phyloP scores from a whole-genome alignment of 2,329 filamentous ascomycete species.

The Calonectria hongkongensis region DNA sequence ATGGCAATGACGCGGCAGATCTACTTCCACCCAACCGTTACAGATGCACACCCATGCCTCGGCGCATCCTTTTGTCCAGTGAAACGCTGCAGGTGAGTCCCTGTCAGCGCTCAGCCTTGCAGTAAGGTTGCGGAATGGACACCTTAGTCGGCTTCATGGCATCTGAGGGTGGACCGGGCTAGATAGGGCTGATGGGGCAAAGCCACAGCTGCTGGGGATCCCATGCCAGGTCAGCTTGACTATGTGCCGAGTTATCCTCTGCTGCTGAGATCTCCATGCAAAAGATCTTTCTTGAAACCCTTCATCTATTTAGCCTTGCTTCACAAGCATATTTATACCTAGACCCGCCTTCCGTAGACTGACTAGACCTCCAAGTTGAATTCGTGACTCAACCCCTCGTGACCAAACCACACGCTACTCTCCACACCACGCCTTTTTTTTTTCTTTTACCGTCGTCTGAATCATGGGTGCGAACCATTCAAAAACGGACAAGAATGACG shows the following conservation, averaged over 20 bases:
- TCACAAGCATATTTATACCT: constrained; percentile 10
- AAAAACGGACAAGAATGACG: constrained; percentile 24
- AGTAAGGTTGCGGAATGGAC: background rate
- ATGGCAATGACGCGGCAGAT: constrained; percentile 9
- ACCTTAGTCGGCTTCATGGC: constrained; percentile 10
- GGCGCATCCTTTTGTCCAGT: background rate
- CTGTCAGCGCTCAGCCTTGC: constrained; percentile 1
- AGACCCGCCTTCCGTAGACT: background rate
- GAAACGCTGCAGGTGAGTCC: background rate
- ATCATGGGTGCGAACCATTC: constrained; percentile 29
- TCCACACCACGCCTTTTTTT: background rate
- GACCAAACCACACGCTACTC: background rate
- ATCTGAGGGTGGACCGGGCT: background rate
- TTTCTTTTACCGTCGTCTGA: background rate
- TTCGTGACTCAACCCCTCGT: background rate
- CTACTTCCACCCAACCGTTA: background rate
- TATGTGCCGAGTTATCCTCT: constrained; percentile 10
- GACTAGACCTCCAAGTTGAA: background rate
- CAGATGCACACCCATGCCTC: background rate
- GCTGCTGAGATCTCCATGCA: background rate
- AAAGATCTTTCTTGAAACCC: background rate
- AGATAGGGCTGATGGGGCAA: constrained; percentile 19
- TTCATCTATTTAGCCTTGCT: constrained; percentile 2
- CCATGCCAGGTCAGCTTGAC: background rate
- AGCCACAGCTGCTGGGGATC: background rate